These are phyloP conservation scores for Russula virescens DNA, from an alignment of 768 basidiomycete genomes.

Conservation along the genomic window DNA sequence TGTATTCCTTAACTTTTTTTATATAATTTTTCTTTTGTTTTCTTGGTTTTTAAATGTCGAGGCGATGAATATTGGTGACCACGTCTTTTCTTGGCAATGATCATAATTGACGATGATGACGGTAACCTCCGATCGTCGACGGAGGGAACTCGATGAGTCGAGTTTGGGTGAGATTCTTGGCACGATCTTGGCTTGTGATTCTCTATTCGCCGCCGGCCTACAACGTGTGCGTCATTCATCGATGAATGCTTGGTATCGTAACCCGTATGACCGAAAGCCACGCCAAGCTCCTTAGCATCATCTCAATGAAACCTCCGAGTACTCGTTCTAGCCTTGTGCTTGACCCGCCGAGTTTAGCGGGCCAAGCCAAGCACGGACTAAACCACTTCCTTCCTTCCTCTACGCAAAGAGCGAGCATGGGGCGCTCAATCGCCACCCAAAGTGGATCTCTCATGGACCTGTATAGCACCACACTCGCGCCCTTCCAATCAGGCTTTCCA, in stretches of 20 bases:
- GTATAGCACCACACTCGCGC: too few species aligned
- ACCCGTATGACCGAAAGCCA: not conserved
- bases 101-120: not conserved
- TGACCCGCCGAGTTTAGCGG: not conserved
- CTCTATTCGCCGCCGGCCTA: not conserved
- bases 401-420: too few species aligned
- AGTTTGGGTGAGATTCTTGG: not conserved
- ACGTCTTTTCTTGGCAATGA: not conserved
- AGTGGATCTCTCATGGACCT: too few species aligned
- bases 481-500: too few species aligned
- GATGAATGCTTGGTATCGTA: not conserved
- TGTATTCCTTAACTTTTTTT: slow-evolving; percentile 8
- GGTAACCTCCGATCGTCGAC: not conserved
- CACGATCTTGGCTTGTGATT: not conserved
- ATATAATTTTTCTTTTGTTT: not conserved
- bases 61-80: not conserved
- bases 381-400: too few species aligned
- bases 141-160: not conserved
- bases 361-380: too few species aligned
- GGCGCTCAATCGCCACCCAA: too few species aligned
- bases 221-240: too few species aligned
- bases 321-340: not conserved
- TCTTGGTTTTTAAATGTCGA: not conserved
- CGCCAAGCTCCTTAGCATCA: not conserved
- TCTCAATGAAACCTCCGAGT: not conserved